Evolutionary conservation across 169 alveolate species (phyloP), one percentile per base, ranked within the genome.

Genomic region (Fabrea salina): DNA sequence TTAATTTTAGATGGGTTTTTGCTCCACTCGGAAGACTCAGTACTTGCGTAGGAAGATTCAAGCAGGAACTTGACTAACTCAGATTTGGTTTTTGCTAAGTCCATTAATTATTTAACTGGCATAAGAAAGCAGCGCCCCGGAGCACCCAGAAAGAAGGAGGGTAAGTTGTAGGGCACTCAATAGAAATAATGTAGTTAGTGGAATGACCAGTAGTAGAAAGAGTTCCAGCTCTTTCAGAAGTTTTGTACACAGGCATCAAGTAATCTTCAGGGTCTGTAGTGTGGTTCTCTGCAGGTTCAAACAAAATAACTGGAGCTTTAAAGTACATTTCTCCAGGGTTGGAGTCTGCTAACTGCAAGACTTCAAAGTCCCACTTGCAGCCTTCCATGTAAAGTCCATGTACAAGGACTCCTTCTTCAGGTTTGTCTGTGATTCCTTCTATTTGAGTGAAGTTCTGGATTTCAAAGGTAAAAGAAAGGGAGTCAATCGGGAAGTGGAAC

Each of bases 381-480:
- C 98, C 98, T 82, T 94, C 94, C 43, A 92, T 78, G 82, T 66
- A 93, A 0, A 94, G 89, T 47, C 98, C 98, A 67, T 91, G 90
- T 22, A 94, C 91, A 77, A 87, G 88, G 32, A 87, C 95, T 51
- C 98, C 98, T 82, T 89, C 87, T 27, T 89, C 91, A 11, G 95
- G 91, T 66, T 30, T 44, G 25, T 80, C 89, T 4, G 75, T 71
- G 22, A 86, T 86, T 37, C 76, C 81, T 44, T 88, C 88, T 16
- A 80, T 75, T 56, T 89, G 84, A 6, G 84, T 58, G 56, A 71
- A 84, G 32, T 87, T 91, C 13, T 83, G 82, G 22, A 88, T 84
- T 66, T 86, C 82, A 57, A 89, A 87, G 39, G 86, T 86, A 75
- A 96, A 94, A 32, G 89, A 75, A 53, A 96, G 79, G 56, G 85